Evolutionary conservation across 176 grass and related monocot species (phyloP), one percentile per base, ranked within the genome.

Genomic region (Oryza glumipatula): DNA sequence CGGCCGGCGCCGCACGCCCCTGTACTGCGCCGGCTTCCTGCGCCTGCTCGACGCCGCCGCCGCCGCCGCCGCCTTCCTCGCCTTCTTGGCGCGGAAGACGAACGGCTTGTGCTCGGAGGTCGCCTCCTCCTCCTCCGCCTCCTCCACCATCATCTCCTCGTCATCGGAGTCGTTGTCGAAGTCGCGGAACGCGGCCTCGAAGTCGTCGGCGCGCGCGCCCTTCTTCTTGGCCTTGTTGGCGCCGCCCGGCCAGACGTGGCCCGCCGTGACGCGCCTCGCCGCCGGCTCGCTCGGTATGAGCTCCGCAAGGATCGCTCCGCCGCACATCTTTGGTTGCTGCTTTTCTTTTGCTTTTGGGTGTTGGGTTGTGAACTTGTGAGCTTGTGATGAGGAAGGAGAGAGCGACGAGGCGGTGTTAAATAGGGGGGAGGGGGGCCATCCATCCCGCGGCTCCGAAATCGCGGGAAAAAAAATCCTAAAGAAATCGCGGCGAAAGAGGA

Each of bases 301-400:
- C 74, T 92, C 89, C 21, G 87, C 86, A 0, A 97, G 92, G 63
- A 97, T 97, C 76, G 91, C 91, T 38, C 94, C 94, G 0, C 94
- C 94, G 8, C 94, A 97, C 91, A 97, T 97, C 28, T 74, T 74
- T 79, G 64, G 30, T 32, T 32, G 26, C 26, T 26, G 26, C 6
- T 8, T 47, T 1, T 2, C 2, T 39, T 33, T 11, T 32, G 15
- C 10, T 35, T 7, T 30, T 21, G 23, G 30, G 61, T 44, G 61
- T 11, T 9, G 9, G 58, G 49, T 24, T 85, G 51, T 30, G 36
- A 32, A 3, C 30, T 30, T 30, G 30, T 30, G 30, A 30, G 30
- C 30, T 32, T 32, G 6, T 23, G 39, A 14, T 3, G 0, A 14
- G 0, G 8, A 1, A 2, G 28, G 21, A 0, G 12, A 44, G 11